phyloP scores from a whole-genome alignment of 441 rosid species.

The Croton setiger region DNA sequence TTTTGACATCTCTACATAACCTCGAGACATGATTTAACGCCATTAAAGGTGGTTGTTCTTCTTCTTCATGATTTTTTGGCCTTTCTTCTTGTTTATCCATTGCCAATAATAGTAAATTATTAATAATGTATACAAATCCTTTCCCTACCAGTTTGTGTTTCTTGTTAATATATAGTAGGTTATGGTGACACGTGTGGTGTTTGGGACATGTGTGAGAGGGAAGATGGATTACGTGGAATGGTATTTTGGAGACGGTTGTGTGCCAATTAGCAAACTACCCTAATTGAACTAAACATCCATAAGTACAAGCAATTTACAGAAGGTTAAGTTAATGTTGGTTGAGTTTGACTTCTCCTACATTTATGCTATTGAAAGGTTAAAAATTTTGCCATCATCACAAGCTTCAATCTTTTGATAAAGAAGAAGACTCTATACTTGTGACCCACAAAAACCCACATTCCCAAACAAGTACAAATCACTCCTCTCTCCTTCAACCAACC shows the following conservation, averaged over 20 bases:
- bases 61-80: neutral
- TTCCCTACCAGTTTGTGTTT: no score
- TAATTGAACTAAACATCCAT: no score
- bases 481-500: neutral
- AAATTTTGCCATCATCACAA: neutral
- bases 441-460: neutral
- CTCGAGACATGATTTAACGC: constrained; percentile 69
- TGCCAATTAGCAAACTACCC: neutral
- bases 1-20: constrained; percentile 47
- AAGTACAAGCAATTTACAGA: no score
- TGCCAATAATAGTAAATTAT: no score
- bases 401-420: neutral
- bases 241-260: neutral
- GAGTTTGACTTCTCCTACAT: neutral
- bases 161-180: neutral
- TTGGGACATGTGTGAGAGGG: neutral
- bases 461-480: neutral
- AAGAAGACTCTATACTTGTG: neutral
- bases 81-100: constrained; percentile 1
- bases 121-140: no score
- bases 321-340: no score
- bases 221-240: neutral
- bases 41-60: constrained; percentile 35
- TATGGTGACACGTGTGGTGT: neutral
- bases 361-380: neutral